Evolutionary conservation across 257 asterid species (phyloP).

Genomic region (Linderniella brevidens): DNA sequence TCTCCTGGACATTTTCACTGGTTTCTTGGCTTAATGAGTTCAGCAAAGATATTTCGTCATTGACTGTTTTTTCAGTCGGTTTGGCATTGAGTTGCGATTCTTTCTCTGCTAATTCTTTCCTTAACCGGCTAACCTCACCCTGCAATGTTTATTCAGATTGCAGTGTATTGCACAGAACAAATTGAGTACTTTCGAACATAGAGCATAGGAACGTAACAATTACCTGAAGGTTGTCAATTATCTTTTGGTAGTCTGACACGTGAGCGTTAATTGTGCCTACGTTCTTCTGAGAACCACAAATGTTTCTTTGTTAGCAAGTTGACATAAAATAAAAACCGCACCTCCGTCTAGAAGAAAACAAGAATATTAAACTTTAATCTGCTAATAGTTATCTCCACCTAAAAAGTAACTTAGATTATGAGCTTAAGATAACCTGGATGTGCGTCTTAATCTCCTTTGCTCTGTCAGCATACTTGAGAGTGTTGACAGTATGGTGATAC

Average conservation of each 20-base stretch:
- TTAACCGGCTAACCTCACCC: conserved; percentile 69
- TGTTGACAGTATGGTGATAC: conserved; percentile 89
- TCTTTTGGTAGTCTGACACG: conserved; percentile 83
- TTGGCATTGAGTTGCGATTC: conserved; percentile 66
- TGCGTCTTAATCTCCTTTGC: conserved; percentile 95
- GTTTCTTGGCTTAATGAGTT: conserved; percentile 75
- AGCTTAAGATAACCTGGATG: conserved; percentile 52
- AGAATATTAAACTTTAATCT: too few relatives aligned
- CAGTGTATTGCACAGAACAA: conserved; percentile 10
- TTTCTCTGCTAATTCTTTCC: conserved; percentile 76
- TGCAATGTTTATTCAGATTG: conserved; percentile 22
- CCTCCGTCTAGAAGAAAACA: too few relatives aligned
- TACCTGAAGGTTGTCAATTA: conserved; percentile 91
- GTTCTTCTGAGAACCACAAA: conserved; percentile 51
- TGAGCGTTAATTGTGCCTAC: conserved; percentile 68
- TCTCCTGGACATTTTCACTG: conserved; percentile 88
- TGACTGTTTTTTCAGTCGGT: conserved; percentile 50
- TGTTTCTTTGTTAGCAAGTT: conserved; percentile 12
- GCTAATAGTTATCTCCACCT: too few relatives aligned
- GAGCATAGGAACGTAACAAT: conserved; percentile 7
- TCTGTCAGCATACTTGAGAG: conserved; percentile 86
- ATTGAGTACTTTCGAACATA: conserved; percentile 7
- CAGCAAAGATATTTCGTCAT: conserved; percentile 61
- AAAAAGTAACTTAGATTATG: background rate
- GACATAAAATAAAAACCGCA: background rate